A percentile compares a stretch with the other conserved stretches of the same genome.
Conservation (phyloP, 2,329 filamentous ascomycete species). For the Allantophomopsis cytisporea region DNA sequence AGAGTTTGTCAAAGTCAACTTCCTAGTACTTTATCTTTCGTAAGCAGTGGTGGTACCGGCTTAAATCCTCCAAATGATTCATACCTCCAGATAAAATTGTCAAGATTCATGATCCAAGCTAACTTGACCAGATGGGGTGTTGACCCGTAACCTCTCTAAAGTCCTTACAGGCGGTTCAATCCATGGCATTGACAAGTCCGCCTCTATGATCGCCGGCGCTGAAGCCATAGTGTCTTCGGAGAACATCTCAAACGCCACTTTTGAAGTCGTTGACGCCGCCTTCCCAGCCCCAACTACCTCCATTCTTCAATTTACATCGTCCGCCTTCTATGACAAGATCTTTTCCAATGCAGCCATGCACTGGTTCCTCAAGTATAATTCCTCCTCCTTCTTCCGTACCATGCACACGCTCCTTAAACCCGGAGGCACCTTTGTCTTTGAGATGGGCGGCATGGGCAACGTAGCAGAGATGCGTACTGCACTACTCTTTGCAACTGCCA, state of each 20-base stretch:
- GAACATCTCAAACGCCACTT: slow-evolving; percentile 7
- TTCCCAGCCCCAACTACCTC: not conserved
- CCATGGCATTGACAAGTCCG: slow-evolving; percentile 44
- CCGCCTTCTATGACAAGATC: slow-evolving; percentile 30
- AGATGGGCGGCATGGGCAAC: slow-evolving; percentile 62
- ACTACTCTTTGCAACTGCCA: slow-evolving; percentile 34
- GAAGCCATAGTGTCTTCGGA: slow-evolving; percentile 4
- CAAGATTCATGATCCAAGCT: not conserved
- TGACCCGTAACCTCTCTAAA: slow-evolving; percentile 38
- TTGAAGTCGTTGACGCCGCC: slow-evolving; percentile 8
- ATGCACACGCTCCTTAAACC: slow-evolving; percentile 36
- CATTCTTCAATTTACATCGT: not conserved
- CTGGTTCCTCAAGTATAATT: slow-evolving; percentile 41
- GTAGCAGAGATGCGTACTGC: slow-evolving; percentile 47
- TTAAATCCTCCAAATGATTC: too few relatives aligned
- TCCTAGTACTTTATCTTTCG: not conserved
- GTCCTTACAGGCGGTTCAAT: slow-evolving; percentile 29
- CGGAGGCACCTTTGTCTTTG: slow-evolving; percentile 47
- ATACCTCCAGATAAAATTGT: not conserved
- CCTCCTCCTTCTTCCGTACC: slow-evolving; percentile 34
- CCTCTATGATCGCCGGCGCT: slow-evolving; percentile 42
- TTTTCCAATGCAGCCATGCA: slow-evolving; percentile 55
- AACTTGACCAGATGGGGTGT: slow-evolving; percentile 34
- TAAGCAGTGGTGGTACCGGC: too few relatives aligned
- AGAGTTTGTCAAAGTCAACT: too few relatives aligned